Conservation (phyloP, 192 early-diverging fungal genomes). For the Podila clonocystis region DNA sequence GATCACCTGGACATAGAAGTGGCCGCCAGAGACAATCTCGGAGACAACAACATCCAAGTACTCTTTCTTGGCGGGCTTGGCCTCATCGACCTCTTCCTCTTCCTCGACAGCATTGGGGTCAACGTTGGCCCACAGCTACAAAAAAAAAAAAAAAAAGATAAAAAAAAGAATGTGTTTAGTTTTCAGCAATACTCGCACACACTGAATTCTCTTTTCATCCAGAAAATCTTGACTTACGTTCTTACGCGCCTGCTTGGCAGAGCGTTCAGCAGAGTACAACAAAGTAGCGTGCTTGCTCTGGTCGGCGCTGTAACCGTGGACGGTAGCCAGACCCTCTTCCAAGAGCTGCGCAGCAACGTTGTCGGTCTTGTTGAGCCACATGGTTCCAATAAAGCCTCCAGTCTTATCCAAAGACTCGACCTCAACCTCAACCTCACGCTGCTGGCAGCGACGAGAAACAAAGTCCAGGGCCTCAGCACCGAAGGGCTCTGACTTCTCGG, state of each 20-base stretch:
- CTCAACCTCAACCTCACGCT: conserved; percentile 94
- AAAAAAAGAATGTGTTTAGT: conserved; percentile 47
- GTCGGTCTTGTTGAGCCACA: conserved; percentile 73
- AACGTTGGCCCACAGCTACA: conserved; percentile 53
- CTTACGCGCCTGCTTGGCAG: conserved; percentile 71
- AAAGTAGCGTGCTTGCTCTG: conserved; percentile 75
- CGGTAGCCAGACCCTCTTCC: conserved; percentile 80
- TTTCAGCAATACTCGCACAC: background rate
- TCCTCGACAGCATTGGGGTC: conserved; percentile 57
- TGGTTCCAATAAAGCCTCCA: conserved; percentile 91
- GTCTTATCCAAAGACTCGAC: conserved; percentile 91
- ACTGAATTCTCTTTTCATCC: background rate
- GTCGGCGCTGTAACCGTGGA: conserved; percentile 89
- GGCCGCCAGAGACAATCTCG: conserved; percentile 66
- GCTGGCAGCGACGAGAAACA: conserved; percentile 71
- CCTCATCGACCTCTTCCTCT: conserved; percentile 54
- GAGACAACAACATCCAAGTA: conserved; percentile 81
- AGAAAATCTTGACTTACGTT: conserved; percentile 73
- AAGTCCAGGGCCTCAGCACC: conserved; percentile 85
- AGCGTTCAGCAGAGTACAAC: conserved; percentile 82
- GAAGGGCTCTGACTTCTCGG: conserved; percentile 85
- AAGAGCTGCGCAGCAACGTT: conserved; percentile 84
- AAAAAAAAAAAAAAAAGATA: background rate
- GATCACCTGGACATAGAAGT: conserved; percentile 74
- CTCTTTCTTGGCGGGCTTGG: conserved; percentile 68